Evolutionary conservation across 1,284 basidiomycete genomes (phyloP), one percentile per base, ranked within the genome.

Genomic region (Sanguinoderma infundibulare): DNA sequence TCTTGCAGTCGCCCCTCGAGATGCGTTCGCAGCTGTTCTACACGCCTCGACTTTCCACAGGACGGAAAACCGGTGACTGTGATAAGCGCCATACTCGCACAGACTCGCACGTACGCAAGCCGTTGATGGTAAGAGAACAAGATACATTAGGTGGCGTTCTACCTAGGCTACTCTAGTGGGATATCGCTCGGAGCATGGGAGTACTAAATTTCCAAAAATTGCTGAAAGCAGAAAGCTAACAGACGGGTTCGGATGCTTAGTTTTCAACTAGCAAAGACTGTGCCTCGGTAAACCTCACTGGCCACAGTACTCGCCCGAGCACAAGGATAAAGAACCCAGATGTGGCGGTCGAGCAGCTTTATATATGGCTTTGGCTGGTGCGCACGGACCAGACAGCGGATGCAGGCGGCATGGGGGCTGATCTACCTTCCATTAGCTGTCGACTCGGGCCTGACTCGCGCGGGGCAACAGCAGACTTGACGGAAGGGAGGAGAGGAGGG

Each of bases 231-330:
- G 69, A 75, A n/a, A 75, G 72, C 72, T 63, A 66, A 71, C 69
- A 72, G 74, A 75, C 74, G 74, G 67, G 73, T 75, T 73, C 74
- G 74, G 74, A 75, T 73, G 73, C 74, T 73, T 75, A 92, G 91
- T 92, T 92, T 92, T 91, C 90, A 92, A 92, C 90, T 87, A 92
- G 90, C 90, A 92, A 92, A 90, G 85, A 91, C 90, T 91, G 88
- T 71, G 71, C 72, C 69, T 73, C 90, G 87, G 90, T 92, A 89
- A 82, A 92, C 90, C 88, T 92, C 90, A 92, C 90, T 91, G 87
- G 87, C 88, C 88, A 90, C 72, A 67, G 88, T 90, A 89, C 90
- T 87, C 90, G 89, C 90, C 90, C 90, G 89, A 91, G 90, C 90
- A 91, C 90, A 91, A 92, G 89, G 90, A 88, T 90, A 72, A 64